Evolutionary conservation across 805 yeast genomes (phyloP), one percentile per base, ranked within the genome.

Genomic region (Candida boidinii): DNA sequence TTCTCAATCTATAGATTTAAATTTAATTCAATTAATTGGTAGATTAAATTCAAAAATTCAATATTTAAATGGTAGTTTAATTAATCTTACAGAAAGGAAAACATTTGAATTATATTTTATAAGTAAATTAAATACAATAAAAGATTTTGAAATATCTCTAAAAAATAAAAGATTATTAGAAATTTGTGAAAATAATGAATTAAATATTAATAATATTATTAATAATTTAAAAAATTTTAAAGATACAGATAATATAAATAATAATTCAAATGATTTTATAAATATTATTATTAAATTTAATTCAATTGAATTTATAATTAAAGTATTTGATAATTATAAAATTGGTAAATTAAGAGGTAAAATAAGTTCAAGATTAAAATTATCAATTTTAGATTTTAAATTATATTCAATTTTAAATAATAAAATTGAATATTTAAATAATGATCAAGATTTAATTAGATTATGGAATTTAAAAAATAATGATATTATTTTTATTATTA

Each of bases 41-140:
- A 32, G 52, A 13, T 24, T 56, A 13, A 32, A 28, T 4, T 54
- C 58, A 1, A 33, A 39, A 0, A 27, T 79, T 2, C 25, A 29
- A 1, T 56, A 53, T 17, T 53, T 86, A 11, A 76, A 87, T 46
- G 94, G 95, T 1, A 64, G 76, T 1, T 31, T 23, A 0, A 55
- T 84, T 7, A 47, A 58, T 3, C 35, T 28, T 1, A 63, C 54
- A 2, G 81, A 76, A 30, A 61, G 86, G 13, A 42, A 37, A 5
- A 81, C 78, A 41, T 79, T 83, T 1, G 95, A 86, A 49, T 49
- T 82, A 4, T 84, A 70, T 47, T 76, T 81, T 38, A 58, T 81
- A 19, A 63, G 76, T 5, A 64, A 64, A 39, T 71, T 81, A 0
- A 48, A 45, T n/a, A 38, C 45, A 14, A 46, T 47, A 6, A n/a